Evolutionary conservation across 2,329 filamentous ascomycete genomes (phyloP).

Genomic region (Curvularia sp.): DNA sequence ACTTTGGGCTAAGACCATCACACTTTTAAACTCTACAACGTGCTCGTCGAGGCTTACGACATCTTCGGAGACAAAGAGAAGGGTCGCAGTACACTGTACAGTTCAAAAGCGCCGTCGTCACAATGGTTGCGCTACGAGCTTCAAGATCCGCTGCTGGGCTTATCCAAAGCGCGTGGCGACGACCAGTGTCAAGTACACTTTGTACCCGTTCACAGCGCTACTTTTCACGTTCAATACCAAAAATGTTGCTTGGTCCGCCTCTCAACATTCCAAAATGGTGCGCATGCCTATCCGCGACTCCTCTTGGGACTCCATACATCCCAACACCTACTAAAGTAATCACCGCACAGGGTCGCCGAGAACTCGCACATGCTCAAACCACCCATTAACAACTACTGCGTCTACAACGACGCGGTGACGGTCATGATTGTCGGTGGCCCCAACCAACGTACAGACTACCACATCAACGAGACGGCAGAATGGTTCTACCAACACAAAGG

Average conservation of each 20-base stretch:
- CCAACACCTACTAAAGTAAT: too few relatives aligned
- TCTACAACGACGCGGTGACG: conserved; percentile 83
- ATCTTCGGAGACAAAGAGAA: neutral
- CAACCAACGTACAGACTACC: conserved; percentile 95
- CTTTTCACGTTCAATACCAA: conserved; percentile 37
- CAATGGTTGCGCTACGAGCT: conserved; percentile 24
- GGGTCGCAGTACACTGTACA: too few relatives aligned
- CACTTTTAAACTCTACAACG: too few relatives aligned
- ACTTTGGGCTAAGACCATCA: too few relatives aligned
- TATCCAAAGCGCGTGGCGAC: conserved; percentile 22
- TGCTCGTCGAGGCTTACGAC: neutral
- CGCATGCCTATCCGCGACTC: too few relatives aligned
- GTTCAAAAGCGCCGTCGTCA: neutral
- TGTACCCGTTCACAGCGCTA: conserved; percentile 23
- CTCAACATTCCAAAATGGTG: conserved; percentile 54
- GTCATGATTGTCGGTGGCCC: conserved; percentile 97
- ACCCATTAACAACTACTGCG: conserved; percentile 96
- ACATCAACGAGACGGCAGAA: conserved; percentile 94
- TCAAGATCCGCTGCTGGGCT: conserved; percentile 25
- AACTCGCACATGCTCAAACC: conserved; percentile 93
- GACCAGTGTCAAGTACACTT: conserved; percentile 14
- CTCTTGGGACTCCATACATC: neutral
- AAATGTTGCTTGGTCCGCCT: conserved; percentile 38
- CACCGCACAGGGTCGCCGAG: conserved; percentile 74
- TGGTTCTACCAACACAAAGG: conserved; percentile 98